Conservation (phyloP, 2,329 filamentous ascomycete species). For the Aphanoascus verrucosus region DNA sequence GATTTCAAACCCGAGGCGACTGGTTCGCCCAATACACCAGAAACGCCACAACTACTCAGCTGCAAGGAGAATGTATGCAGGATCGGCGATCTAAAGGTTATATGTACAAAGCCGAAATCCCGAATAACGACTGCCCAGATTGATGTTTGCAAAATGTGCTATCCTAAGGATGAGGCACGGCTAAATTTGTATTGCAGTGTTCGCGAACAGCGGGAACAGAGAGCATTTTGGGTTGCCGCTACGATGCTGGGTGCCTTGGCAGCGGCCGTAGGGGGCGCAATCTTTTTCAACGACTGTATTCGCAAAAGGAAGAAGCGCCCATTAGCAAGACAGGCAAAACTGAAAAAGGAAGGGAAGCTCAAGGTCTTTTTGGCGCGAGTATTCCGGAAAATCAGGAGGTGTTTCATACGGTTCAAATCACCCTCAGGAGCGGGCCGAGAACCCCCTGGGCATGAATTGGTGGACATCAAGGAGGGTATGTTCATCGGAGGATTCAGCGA, state of each 20-base stretch:
- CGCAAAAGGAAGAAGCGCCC: neutral
- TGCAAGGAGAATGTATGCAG: slow-evolving; percentile 12
- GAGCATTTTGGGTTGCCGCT: slow-evolving; percentile 7
- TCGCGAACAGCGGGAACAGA: slow-evolving; percentile 5
- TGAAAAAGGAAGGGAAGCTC: neutral
- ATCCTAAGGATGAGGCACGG: slow-evolving; percentile 10
- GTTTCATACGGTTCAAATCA: neutral
- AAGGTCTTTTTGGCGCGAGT: neutral
- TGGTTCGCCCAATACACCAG: neutral
- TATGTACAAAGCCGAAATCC: slow-evolving; percentile 1
- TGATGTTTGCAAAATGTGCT: slow-evolving; percentile 14
- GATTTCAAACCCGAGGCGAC: neutral
- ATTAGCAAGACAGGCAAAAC: neutral
- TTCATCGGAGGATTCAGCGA: neutral
- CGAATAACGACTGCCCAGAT: neutral
- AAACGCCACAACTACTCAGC: neutral
- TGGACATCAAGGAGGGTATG: neutral
- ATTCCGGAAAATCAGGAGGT: neutral
- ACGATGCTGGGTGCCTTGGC: slow-evolving; percentile 2
- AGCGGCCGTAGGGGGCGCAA: neutral
- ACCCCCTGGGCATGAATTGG: neutral
- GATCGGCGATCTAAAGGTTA: slow-evolving; percentile 1
- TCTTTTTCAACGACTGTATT: slow-evolving; percentile 6
- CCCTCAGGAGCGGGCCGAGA: neutral
- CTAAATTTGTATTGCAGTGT: slow-evolving; percentile 1